Evolutionary conservation across 495 filamentous ascomycete species (phyloP).

Genomic region (Podospora pseudopauciseta): DNA sequence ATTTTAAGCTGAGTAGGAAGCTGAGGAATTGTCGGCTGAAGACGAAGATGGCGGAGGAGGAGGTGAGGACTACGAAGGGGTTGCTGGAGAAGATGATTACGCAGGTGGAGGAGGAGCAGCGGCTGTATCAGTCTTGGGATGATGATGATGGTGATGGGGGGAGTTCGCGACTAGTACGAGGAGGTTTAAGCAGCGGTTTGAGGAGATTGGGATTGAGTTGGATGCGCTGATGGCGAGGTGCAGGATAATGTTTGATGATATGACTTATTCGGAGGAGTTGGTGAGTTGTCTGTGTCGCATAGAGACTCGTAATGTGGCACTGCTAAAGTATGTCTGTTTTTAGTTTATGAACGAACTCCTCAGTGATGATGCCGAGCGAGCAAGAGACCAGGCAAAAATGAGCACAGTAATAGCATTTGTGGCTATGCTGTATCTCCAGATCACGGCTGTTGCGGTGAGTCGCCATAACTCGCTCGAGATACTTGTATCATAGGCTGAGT

Average conservation of each 20-base stretch:
- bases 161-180: neutral
- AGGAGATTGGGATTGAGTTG: constrained; percentile 13
- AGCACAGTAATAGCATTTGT: constrained; percentile 17
- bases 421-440: constrained; percentile 20
- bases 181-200: constrained; percentile 11
- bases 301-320: neutral
- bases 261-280: constrained; percentile 11
- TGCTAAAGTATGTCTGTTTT: neutral
- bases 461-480: neutral
- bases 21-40: neutral
- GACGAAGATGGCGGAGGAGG: constrained; percentile 8
- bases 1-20: neutral
- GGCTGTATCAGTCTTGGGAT: too few relatives aligned
- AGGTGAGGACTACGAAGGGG: constrained; percentile 2
- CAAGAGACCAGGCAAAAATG: neutral
- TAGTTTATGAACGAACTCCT: constrained; percentile 16
- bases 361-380: neutral
- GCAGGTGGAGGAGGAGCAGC: neutral
- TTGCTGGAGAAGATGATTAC: constrained; percentile 11
- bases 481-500: neutral
- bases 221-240: constrained; percentile 15
- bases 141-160: neutral
- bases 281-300: constrained; percentile 6
- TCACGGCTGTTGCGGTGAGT: constrained; percentile 18
- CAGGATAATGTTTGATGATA: constrained; percentile 4